Percentiles rank a stretch among this genome's conserved stretches.
These are phyloP conservation scores for Tolypocladium amazonense DNA, from an alignment of 2,329 filamentous ascomycete genomes.

Conservation along the genomic window DNA sequence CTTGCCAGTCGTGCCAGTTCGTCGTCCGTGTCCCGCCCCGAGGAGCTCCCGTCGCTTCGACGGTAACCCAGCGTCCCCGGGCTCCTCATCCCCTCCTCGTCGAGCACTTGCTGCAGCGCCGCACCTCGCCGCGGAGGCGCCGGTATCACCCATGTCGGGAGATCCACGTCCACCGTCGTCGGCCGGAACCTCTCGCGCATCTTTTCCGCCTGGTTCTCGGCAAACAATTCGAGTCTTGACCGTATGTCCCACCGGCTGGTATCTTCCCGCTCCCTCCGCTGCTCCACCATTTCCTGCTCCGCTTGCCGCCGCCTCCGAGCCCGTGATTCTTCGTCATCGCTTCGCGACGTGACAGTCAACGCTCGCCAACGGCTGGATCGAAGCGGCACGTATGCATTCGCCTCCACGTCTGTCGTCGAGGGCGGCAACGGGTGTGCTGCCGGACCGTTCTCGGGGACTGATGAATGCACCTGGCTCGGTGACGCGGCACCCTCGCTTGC, in stretches of 20 bases:
- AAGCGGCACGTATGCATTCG: slow-evolving; percentile 11
- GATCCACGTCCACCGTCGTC: slow-evolving; percentile 40
- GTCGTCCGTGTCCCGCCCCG: slow-evolving; percentile 4
- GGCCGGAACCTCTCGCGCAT: slow-evolving; percentile 45
- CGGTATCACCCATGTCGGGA: slow-evolving; percentile 51
- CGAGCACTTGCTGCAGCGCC: slow-evolving; percentile 43
- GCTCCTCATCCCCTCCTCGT: slow-evolving; percentile 33
- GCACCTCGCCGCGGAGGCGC: slow-evolving; percentile 48
- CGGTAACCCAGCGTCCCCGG: slow-evolving; percentile 3
- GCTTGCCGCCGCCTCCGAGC: background rate
- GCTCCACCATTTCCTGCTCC: background rate
- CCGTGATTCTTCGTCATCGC: background rate
- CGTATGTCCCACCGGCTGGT: slow-evolving; percentile 43
- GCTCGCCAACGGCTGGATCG: slow-evolving; percentile 16
- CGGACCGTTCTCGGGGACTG: slow-evolving; percentile 9
- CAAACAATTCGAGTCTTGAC: slow-evolving; percentile 49
- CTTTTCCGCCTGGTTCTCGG: slow-evolving; percentile 48
- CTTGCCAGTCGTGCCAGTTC: slow-evolving; percentile 6
- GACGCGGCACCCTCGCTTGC: slow-evolving; percentile 13
- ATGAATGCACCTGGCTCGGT: background rate
- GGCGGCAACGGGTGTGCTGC: slow-evolving; percentile 6
- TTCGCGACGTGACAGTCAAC: background rate
- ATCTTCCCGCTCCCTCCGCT: slow-evolving; percentile 8
- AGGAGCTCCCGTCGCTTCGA: slow-evolving; percentile 12
- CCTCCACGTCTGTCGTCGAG: slow-evolving; percentile 15